Percentiles rank a stretch among this genome's conserved stretches.
These are phyloP conservation scores for Fusarium sambucinum DNA, from an alignment of 2,329 filamentous ascomycete species.

Conservation along the genomic window DNA sequence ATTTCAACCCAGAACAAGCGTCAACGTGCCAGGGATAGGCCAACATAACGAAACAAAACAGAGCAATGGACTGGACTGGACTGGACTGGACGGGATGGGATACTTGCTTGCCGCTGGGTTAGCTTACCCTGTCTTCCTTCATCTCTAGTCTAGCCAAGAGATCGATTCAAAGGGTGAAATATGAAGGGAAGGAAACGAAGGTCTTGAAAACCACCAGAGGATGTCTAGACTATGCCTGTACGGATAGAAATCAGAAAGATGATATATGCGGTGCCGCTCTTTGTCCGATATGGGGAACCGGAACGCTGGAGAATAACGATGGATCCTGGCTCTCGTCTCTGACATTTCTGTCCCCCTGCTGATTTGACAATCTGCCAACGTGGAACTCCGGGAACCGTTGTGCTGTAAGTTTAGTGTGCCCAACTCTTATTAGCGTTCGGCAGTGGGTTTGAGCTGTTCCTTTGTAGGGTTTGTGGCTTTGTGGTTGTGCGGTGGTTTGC, in stretches of 20 bases:
- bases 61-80: slow-evolving; percentile 1
- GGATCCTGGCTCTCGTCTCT: slow-evolving; percentile 26
- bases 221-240: slow-evolving; percentile 2
- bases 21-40: slow-evolving; percentile 29
- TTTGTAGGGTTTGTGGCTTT: slow-evolving; percentile 41
- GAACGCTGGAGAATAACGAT: slow-evolving; percentile 31
- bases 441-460: slow-evolving; percentile 32
- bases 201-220: slow-evolving; percentile 9
- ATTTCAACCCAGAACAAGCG: slow-evolving; percentile 20
- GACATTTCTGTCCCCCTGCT: slow-evolving; percentile 19
- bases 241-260: background rate
- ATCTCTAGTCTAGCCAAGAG: slow-evolving; percentile 19
- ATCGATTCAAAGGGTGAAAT: slow-evolving; percentile 25
- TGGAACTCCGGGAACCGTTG: slow-evolving; percentile 33
- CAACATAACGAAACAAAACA: background rate
- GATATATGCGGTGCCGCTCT: background rate
- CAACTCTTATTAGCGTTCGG: slow-evolving; percentile 32
- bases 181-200: slow-evolving; percentile 13
- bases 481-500: slow-evolving; percentile 25
- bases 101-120: slow-evolving; percentile 25
- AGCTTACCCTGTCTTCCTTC: slow-evolving; percentile 29
- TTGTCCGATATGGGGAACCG: slow-evolving; percentile 8
- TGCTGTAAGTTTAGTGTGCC: slow-evolving; percentile 29
- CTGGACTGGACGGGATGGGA: background rate
- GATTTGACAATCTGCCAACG: slow-evolving; percentile 23